A percentile compares a stretch with the other conserved stretches of the same genome.
phyloP scores from a whole-genome alignment of 441 rosid genomes.

The Populus hybrid region DNA sequence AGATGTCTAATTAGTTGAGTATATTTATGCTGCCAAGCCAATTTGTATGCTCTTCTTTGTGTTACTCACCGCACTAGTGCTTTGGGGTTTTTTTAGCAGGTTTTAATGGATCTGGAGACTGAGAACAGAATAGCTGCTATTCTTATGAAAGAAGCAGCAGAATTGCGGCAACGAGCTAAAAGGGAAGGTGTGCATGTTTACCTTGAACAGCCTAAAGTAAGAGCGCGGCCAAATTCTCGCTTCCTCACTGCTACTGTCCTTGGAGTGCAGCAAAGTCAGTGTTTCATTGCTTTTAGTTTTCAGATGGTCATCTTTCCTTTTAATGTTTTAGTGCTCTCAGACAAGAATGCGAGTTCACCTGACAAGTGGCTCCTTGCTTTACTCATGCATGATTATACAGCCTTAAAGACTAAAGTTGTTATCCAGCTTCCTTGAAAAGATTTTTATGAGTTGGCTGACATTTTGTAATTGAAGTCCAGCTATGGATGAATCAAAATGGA shows the following conservation, averaged over 20 bases:
- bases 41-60: neutral
- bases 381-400: neutral
- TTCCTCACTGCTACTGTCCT: constrained; percentile 88
- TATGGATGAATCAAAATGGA: neutral
- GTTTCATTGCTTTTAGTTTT: neutral
- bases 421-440: neutral
- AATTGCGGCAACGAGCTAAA: constrained; percentile 67
- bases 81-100: constrained; percentile 16
- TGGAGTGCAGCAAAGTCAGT: constrained; percentile 82
- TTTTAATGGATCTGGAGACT: constrained; percentile 76
- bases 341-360: neutral
- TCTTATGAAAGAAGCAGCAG: constrained; percentile 88
- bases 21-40: neutral
- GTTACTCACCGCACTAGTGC: neutral
- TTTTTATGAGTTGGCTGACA: neutral
- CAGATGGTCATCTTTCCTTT: neutral
- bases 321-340: neutral
- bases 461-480: neutral
- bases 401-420: neutral
- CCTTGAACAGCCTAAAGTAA: constrained; percentile 56
- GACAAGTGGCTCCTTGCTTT: neutral
- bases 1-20: neutral
- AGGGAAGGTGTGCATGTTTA: constrained; percentile 71
- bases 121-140: constrained; percentile 87
- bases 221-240: constrained; percentile 79